Conservation (phyloP, 2,329 filamentous ascomycete species). For the Xylariaceae sp. region DNA sequence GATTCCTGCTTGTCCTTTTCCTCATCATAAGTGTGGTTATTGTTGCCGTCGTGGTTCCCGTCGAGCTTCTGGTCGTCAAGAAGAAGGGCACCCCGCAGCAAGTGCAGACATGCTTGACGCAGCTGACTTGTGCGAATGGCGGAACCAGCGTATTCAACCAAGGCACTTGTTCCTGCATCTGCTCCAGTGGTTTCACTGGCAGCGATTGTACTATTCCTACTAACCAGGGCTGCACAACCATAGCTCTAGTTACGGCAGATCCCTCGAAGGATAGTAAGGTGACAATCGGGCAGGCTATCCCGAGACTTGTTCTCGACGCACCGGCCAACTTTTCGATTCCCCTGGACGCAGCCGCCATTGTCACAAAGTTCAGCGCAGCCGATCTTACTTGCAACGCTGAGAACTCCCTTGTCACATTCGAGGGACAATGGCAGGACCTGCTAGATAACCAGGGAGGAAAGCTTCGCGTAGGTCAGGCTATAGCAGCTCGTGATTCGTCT, state of each 20-base stretch:
- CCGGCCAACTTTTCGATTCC: constrained; percentile 68
- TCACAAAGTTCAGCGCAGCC: constrained; percentile 69
- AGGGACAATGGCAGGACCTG: constrained; percentile 46
- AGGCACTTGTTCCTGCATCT: constrained; percentile 76
- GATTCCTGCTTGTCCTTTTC: constrained; percentile 61
- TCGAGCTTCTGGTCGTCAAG: constrained; percentile 58
- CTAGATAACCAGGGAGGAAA: constrained; percentile 30
- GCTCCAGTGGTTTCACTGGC: constrained; percentile 77
- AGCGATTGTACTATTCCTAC: constrained; percentile 45
- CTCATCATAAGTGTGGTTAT: constrained; percentile 67
- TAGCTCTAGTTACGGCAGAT: constrained; percentile 38
- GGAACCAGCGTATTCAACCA: constrained; percentile 67
- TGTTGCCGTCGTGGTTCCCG: constrained; percentile 75
- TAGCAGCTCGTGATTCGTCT: constrained; percentile 19
- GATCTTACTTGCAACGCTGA: constrained; percentile 77
- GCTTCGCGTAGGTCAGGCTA: constrained; percentile 22
- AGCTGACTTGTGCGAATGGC: constrained; percentile 68
- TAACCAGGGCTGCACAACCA: constrained; percentile 49
- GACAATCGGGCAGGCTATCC: constrained; percentile 75
- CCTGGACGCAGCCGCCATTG: constrained; percentile 62
- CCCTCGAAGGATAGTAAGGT: constrained; percentile 53
- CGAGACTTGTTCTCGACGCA: constrained; percentile 63
- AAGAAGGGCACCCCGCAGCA: constrained; percentile 36
- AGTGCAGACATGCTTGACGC: constrained; percentile 52
- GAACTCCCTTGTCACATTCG: constrained; percentile 83